Conservation (phyloP, 345 rosid genomes). For the Hibiscus syriacus region DNA sequence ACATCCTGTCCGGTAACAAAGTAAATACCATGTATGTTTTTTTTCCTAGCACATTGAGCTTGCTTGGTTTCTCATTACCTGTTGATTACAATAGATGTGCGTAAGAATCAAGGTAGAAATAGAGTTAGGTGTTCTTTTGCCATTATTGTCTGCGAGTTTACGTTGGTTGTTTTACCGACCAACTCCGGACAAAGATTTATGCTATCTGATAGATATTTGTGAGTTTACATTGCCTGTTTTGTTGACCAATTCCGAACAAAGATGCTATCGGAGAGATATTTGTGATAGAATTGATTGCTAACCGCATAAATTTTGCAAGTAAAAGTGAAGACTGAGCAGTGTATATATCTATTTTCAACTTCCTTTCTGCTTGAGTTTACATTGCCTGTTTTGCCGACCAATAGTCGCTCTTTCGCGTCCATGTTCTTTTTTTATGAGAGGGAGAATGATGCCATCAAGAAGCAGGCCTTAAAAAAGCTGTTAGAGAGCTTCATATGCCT, state of each 20-base stretch:
- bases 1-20: constrained; percentile 25
- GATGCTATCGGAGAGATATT: neutral
- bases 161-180: constrained; percentile 37
- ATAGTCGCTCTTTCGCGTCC: too few species aligned
- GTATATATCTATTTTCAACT: constrained; percentile 7
- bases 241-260: neutral
- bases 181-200: constrained; percentile 18
- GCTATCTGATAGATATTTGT: constrained; percentile 26
- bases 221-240: neutral
- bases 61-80: constrained; percentile 27
- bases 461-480: too few species aligned
- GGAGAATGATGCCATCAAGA: too few species aligned
- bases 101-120: constrained; percentile 36
- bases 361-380: too few species aligned
- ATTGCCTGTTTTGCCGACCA: too few species aligned
- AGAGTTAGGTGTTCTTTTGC: constrained; percentile 28
- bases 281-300: constrained; percentile 37
- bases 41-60: constrained; percentile 42
- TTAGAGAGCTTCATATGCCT: too few species aligned
- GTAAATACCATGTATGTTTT: constrained; percentile 41
- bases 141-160: constrained; percentile 23
- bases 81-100: constrained; percentile 23
- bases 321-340: constrained; percentile 25
- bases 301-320: constrained; percentile 47
- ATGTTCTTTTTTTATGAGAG: too few species aligned